phyloP scores from a whole-genome alignment of 352 stramenopile genomes.

The Hyphochytrium catenoides region DNA sequence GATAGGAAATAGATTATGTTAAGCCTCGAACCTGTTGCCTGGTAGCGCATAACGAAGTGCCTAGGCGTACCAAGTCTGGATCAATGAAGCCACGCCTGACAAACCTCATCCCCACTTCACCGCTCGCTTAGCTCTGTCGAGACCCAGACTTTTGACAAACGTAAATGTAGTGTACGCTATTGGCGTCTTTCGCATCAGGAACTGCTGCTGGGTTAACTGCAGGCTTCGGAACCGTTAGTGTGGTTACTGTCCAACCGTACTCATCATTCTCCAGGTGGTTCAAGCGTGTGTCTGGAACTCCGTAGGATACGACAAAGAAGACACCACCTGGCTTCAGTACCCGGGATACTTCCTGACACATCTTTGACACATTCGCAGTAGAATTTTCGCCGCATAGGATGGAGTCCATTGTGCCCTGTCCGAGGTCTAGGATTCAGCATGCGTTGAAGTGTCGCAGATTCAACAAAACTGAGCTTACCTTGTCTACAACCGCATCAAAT shows the following conservation, averaged over 20 bases:
- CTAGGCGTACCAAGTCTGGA: no score
- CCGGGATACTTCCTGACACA: conserved; percentile 76
- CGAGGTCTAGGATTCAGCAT: no score
- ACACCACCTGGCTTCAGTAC: conserved; percentile 82
- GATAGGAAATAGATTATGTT: no score
- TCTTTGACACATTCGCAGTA: conserved; percentile 81
- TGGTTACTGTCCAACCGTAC: conserved; percentile 75
- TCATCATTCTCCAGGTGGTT: conserved; percentile 89
- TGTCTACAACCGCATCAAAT: conserved; percentile 81
- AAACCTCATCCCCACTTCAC: no score
- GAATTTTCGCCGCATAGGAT: conserved; percentile 84
- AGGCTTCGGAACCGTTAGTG: conserved; percentile 85
- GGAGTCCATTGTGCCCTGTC: conserved; percentile 83
- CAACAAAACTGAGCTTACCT: no score
- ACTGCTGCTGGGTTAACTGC: conserved; percentile 78
- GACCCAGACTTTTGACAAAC: conserved; percentile 66
- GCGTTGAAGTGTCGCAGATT: no score
- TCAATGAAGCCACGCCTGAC: no score
- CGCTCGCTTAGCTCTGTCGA: no score
- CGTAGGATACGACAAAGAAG: conserved; percentile 86
- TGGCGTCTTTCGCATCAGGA: conserved; percentile 66
- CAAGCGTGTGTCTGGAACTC: conserved; percentile 80
- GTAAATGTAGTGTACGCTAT: conserved; percentile 87
- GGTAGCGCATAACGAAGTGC: no score
- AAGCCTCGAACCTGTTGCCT: no score